These are phyloP conservation scores for Irpex rosettiformis DNA, from an alignment of 1,284 basidiomycete species.

Conservation along the genomic window DNA sequence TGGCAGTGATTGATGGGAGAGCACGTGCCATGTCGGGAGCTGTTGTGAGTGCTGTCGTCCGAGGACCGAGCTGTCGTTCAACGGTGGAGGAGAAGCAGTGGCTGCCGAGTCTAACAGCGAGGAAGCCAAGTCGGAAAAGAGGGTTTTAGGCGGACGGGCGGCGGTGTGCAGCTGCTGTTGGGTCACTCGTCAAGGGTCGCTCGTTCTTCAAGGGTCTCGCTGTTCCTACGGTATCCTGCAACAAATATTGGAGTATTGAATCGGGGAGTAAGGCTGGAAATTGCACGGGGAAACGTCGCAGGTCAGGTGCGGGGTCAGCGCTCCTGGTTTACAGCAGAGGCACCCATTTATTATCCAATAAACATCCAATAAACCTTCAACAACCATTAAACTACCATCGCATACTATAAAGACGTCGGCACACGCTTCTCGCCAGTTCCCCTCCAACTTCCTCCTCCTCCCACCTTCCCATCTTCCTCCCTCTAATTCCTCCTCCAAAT, in stretches of 20 bases:
- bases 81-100: background rate
- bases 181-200: too few species aligned
- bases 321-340: too few species aligned
- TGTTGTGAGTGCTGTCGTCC: background rate
- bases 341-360: too few species aligned
- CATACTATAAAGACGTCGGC: conserved; percentile 27
- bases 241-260: background rate
- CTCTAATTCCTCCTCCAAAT: conserved; percentile 36
- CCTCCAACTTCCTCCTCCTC: conserved; percentile 29
- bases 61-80: background rate
- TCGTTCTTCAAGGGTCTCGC: too few species aligned
- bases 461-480: conserved; percentile 21
- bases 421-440: conserved; percentile 23
- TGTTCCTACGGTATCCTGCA: conserved; percentile 17
- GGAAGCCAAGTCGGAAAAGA: background rate
- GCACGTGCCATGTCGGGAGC: background rate
- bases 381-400: conserved; percentile 3
- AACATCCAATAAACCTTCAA: too few species aligned
- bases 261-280: conserved; percentile 15
- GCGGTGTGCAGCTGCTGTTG: background rate
- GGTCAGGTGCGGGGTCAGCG: conserved; percentile 20
- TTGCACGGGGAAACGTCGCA: conserved; percentile 28
- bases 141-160: background rate
- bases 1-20: background rate
- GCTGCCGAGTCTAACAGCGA: background rate